A percentile compares a stretch with the other conserved stretches of the same genome.
Evolutionary conservation across 2,329 filamentous ascomycete species (phyloP).

Genomic region (Apiospora sp.): DNA sequence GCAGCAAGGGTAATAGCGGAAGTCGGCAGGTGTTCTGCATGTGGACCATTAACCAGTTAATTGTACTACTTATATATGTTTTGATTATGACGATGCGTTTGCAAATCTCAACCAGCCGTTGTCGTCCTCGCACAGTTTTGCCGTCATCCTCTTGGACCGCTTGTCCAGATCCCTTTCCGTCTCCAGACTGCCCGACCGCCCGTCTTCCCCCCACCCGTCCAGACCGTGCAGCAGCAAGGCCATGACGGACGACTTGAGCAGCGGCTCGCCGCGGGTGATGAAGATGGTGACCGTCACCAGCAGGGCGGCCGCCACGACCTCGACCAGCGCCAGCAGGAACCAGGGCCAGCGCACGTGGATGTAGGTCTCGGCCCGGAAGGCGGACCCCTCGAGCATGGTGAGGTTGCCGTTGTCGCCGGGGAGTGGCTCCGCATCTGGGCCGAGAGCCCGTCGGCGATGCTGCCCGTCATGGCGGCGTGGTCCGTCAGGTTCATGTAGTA

Average conservation of each 20-base stretch:
- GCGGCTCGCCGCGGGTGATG: slow-evolving; percentile 29
- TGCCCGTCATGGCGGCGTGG: not conserved
- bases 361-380: slow-evolving; percentile 33
- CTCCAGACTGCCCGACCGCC: slow-evolving; percentile 25
- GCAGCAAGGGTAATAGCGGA: not conserved
- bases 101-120: slow-evolving; percentile 27
- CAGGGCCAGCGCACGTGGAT: slow-evolving; percentile 32
- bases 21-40: too few species aligned
- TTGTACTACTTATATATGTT: not conserved
- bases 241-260: slow-evolving; percentile 32
- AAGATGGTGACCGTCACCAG: slow-evolving; percentile 29
- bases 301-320: slow-evolving; percentile 27
- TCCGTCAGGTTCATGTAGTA: slow-evolving; percentile 17
- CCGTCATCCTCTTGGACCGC: slow-evolving; percentile 28
- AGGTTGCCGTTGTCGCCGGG: slow-evolving; percentile 31
- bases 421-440: slow-evolving; percentile 30
- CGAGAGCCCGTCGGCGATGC: not conserved
- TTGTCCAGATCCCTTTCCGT: slow-evolving; percentile 29
- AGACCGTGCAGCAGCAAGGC: slow-evolving; percentile 29
- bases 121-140: slow-evolving; percentile 27
- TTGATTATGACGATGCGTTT: not conserved
- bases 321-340: slow-evolving; percentile 31
- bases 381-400: slow-evolving; percentile 22
- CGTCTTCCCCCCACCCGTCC: slow-evolving; percentile 30
- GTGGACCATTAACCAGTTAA: not conserved